phyloP scores from a whole-genome alignment of 2,329 filamentous ascomycete species.

The Colletotrichum noveboracense region DNA sequence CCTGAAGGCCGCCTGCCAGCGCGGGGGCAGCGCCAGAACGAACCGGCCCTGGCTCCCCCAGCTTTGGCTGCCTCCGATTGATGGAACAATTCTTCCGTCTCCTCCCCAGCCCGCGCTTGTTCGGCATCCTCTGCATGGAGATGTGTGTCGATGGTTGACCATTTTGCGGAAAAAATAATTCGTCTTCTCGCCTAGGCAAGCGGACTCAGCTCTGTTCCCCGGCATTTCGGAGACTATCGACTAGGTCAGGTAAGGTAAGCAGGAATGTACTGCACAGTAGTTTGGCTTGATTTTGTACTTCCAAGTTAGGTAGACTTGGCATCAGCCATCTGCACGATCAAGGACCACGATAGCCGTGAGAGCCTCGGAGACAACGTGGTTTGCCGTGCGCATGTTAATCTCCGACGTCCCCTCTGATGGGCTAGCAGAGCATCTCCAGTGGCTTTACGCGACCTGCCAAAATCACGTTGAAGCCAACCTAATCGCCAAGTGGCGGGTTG shows the following conservation, averaged over 20 bases:
- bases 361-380: background rate
- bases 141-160: background rate
- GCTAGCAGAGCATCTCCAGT: background rate
- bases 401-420: background rate
- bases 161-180: background rate
- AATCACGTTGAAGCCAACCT: too few relatives aligned
- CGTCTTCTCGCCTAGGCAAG: background rate
- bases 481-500: background rate
- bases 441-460: too few relatives aligned
- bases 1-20: conserved; percentile 7
- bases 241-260: background rate
- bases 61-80: conserved; percentile 28
- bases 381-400: background rate
- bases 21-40: background rate
- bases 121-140: background rate
- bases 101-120: background rate
- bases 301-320: background rate
- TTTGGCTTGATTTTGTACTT: background rate
- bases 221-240: background rate
- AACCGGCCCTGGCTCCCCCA: conserved; percentile 5
- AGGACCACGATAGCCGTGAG: background rate
- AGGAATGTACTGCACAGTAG: background rate
- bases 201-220: background rate
- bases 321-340: background rate
- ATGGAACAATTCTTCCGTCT: conserved; percentile 31